Evolutionary conservation across 2,329 filamentous ascomycete genomes (phyloP).

Genomic region (Exophiala dermatitidis): DNA sequence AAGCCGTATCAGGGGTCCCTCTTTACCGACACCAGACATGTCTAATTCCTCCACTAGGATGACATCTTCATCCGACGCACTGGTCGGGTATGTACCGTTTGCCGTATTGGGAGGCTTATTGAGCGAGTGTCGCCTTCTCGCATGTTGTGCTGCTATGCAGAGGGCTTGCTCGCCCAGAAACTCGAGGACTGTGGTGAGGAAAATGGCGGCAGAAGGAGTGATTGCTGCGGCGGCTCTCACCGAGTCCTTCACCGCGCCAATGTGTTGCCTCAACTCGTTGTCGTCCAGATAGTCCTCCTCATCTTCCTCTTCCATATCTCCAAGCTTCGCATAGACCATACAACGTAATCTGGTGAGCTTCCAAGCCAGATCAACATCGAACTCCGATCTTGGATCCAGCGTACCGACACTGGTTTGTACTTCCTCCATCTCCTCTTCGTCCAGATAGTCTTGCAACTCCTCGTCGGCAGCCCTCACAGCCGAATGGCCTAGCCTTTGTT

Average conservation of each 20-base stretch:
- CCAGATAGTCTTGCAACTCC: conserved; percentile 80
- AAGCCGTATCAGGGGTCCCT: conserved; percentile 76
- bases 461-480: conserved; percentile 77
- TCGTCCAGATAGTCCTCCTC: conserved; percentile 82
- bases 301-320: conserved; percentile 96
- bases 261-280: conserved; percentile 55
- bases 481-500: conserved; percentile 78
- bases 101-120: conserved; percentile 46
- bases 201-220: conserved; percentile 88
- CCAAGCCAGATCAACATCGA: conserved; percentile 91
- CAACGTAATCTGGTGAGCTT: conserved; percentile 86
- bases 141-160: conserved; percentile 77
- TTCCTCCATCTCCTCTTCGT: conserved; percentile 63
- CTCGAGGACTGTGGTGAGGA: conserved; percentile 88
- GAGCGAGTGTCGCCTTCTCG: conserved; percentile 58
- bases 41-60: conserved; percentile 84
- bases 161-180: conserved; percentile 88
- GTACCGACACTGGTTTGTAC: conserved; percentile 50
- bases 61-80: conserved; percentile 48
- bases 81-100: conserved; percentile 36
- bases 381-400: conserved; percentile 49
- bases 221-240: conserved; percentile 58
- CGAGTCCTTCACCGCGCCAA: conserved; percentile 38
- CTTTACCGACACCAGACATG: conserved; percentile 86
- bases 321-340: conserved; percentile 96